These are phyloP conservation scores for Ramicandelaber brevisporus DNA, from an alignment of 192 early-diverging fungal genomes.

Conservation along the genomic window DNA sequence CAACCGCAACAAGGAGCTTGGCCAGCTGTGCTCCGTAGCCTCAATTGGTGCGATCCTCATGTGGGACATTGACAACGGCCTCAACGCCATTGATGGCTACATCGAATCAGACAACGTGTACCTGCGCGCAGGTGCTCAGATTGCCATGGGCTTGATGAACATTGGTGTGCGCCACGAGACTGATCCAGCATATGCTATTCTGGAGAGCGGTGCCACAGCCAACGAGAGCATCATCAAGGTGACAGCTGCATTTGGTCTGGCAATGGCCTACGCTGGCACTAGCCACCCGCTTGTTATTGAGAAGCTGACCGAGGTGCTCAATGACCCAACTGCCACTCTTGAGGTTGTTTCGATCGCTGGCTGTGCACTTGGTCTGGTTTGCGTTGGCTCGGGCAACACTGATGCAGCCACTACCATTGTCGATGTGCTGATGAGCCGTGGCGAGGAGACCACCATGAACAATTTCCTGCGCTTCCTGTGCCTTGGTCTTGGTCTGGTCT, in stretches of 20 bases:
- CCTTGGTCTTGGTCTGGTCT: conserved; percentile 71
- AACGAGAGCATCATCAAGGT: conserved; percentile 27
- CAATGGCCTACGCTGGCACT: conserved; percentile 83
- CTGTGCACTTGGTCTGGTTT: conserved; percentile 74
- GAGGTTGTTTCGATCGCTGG: conserved; percentile 77
- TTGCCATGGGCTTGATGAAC: conserved; percentile 84
- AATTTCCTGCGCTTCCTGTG: conserved; percentile 80
- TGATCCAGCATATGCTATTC: conserved; percentile 75
- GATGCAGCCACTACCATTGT: conserved; percentile 80
- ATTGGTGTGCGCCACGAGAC: conserved; percentile 72
- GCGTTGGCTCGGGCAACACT: conserved; percentile 67
- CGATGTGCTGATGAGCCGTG: conserved; percentile 85
- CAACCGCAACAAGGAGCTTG: conserved; percentile 95
- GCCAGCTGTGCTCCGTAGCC: conserved; percentile 85
- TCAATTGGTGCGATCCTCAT: conserved; percentile 79
- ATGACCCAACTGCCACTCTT: conserved; percentile 56
- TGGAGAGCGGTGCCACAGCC: conserved; percentile 54
- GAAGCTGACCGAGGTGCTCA: conserved; percentile 52
- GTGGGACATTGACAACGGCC: conserved; percentile 82
- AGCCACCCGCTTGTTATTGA: conserved; percentile 64
- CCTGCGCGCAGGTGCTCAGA: conserved; percentile 78
- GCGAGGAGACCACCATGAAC: conserved; percentile 64
- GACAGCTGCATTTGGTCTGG: conserved; percentile 71
- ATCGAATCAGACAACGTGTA: conserved; percentile 66
- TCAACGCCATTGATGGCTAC: conserved; percentile 87